phyloP scores from a whole-genome alignment of 75 land plant genomes.

The Cupressus sempervirens region DNA sequence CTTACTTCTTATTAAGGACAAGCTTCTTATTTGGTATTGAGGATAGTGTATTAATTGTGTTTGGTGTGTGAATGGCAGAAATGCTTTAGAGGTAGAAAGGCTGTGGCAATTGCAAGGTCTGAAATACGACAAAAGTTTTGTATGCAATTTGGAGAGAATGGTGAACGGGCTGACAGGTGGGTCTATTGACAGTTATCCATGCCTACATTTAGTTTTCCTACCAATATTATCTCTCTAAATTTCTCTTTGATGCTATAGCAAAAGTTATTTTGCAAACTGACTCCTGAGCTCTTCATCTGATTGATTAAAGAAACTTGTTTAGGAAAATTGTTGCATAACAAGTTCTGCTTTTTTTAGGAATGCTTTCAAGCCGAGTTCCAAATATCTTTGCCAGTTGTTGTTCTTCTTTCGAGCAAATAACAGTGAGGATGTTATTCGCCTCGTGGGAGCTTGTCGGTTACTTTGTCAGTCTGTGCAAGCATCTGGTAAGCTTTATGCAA shows the following conservation, averaged over 20 bases:
- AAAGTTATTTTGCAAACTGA: not conserved
- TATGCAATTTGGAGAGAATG: slow-evolving; percentile 48
- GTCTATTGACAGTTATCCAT: not conserved
- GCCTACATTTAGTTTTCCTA: not conserved
- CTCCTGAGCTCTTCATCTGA: not conserved
- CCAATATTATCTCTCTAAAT: not conserved
- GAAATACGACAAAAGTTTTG: slow-evolving; percentile 60
- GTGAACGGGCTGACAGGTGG: slow-evolving; percentile 68
- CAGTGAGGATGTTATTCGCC: slow-evolving; percentile 50
- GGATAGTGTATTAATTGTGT: not conserved
- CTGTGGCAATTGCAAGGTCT: slow-evolving; percentile 39
- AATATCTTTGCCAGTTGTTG: slow-evolving; percentile 75
- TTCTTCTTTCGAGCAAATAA: slow-evolving; percentile 61
- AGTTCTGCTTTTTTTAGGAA: slow-evolving; percentile 36
- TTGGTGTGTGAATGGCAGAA: slow-evolving; percentile 44
- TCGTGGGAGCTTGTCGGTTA: slow-evolving; percentile 63
- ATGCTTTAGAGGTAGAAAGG: slow-evolving; percentile 81
- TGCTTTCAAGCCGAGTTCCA: slow-evolving; percentile 70
- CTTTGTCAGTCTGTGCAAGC: slow-evolving; percentile 44
- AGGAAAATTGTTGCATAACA: not conserved
- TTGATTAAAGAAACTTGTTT: not conserved
- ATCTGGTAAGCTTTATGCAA: slow-evolving; percentile 25
- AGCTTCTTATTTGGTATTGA: not conserved
- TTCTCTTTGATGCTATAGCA: not conserved
- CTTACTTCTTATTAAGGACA: not conserved